phyloP scores from a whole-genome alignment of 176 grass and related monocot genomes.

The Bothriochloa decipiens region DNA sequence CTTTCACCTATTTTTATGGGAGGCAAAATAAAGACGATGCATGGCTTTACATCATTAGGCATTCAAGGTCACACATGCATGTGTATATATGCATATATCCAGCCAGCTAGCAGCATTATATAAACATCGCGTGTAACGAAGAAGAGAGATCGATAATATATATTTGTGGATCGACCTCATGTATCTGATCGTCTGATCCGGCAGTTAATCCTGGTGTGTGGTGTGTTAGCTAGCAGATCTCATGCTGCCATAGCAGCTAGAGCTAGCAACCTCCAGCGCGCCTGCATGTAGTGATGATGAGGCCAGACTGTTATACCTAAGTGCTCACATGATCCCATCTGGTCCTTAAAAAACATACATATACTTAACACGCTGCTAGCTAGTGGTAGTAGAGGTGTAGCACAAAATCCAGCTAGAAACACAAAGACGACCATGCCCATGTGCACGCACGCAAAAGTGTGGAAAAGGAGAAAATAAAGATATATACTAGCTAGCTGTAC shows the following conservation, averaged over 20 bases:
- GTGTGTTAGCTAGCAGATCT: background rate
- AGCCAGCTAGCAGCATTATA: too few relatives aligned
- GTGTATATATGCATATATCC: too few relatives aligned
- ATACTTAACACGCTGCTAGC: background rate
- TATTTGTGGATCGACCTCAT: background rate
- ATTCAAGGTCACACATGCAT: background rate
- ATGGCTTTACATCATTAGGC: constrained; percentile 28
- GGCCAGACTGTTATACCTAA: constrained; percentile 31
- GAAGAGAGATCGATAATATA: background rate
- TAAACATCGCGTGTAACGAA: too few relatives aligned
- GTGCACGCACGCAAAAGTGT: constrained; percentile 8
- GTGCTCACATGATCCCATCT: constrained; percentile 1
- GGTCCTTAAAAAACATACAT: constrained; percentile 20
- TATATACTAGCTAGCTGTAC: background rate
- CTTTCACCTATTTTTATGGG: constrained; percentile 23
- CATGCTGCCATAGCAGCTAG: too few relatives aligned
- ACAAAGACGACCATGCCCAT: constrained; percentile 1
- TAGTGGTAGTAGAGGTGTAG: background rate
- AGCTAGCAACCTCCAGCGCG: background rate
- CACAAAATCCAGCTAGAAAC: constrained; percentile 1
- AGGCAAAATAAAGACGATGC: background rate
- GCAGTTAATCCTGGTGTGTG: constrained; percentile 13
- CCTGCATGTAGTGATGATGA: constrained; percentile 3
- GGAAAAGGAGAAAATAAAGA: background rate
- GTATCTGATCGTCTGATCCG: background rate